Evolutionary conservation across 306 rosid species (phyloP).

Genomic region (Pueraria montana): DNA sequence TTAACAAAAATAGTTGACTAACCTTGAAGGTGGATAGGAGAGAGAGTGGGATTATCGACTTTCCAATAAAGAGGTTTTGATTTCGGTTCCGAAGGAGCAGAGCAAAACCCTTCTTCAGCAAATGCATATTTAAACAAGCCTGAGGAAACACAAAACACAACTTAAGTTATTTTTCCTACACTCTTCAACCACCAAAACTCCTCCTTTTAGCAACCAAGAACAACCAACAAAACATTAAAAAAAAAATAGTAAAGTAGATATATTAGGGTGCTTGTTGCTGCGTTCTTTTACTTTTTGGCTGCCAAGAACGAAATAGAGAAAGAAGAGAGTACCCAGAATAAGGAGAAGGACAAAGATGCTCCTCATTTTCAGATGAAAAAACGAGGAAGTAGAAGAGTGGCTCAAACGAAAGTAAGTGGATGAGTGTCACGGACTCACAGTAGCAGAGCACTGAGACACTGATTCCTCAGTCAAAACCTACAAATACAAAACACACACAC

Average conservation of each 20-base stretch:
- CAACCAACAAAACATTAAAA: not conserved
- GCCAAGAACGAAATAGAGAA: not conserved
- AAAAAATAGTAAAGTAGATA: not conserved
- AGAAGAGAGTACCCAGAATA: constrained; percentile 44
- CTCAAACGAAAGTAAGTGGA: not conserved
- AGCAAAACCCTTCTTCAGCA: constrained; percentile 75
- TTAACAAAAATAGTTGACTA: constrained; percentile 18
- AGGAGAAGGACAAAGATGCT: constrained; percentile 43
- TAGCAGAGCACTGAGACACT: not conserved
- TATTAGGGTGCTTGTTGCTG: not conserved
- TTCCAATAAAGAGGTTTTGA: constrained; percentile 73
- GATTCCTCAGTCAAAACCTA: constrained; percentile 2
- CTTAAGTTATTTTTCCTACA: constrained; percentile 19
- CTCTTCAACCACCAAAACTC: constrained; percentile 14
- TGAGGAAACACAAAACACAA: constrained; percentile 47
- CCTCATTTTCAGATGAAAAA: constrained; percentile 47
- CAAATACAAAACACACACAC: not conserved
- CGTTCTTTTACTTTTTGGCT: not conserved
- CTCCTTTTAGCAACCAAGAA: constrained; percentile 22
- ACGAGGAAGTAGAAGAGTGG: not conserved
- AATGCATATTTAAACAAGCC: constrained; percentile 61
- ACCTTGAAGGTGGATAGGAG: constrained; percentile 88
- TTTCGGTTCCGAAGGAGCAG: constrained; percentile 63
- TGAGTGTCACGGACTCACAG: not conserved
- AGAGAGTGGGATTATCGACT: constrained; percentile 72